Evolutionary conservation across 495 filamentous ascomycete genomes (phyloP).

Genomic region (Penicillium lividum): DNA sequence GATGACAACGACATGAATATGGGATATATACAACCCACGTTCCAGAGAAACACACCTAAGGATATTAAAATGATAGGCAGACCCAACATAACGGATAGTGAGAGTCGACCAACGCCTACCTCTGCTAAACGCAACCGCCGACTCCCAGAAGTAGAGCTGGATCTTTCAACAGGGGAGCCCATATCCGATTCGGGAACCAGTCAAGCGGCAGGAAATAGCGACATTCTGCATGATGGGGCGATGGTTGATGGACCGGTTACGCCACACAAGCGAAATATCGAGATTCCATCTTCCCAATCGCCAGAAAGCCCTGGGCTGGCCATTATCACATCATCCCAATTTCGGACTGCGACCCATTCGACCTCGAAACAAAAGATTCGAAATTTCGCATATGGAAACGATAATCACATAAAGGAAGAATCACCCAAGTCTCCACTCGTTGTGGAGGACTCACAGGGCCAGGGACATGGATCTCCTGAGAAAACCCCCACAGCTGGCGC

Average conservation of each 20-base stretch:
- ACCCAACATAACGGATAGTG: neutral
- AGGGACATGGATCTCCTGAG: conserved; percentile 1
- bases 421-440: conserved; percentile 7
- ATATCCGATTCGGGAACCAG: conserved; percentile 14
- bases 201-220: conserved; percentile 6
- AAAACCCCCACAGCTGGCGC: conserved; percentile 10
- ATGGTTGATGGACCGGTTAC: conserved; percentile 25
- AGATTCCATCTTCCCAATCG: conserved; percentile 50
- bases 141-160: conserved; percentile 22
- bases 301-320: conserved; percentile 46
- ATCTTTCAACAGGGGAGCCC: conserved; percentile 32
- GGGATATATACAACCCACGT: conserved; percentile 34
- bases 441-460: conserved; percentile 9
- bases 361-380: conserved; percentile 24
- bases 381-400: conserved; percentile 4
- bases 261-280: conserved; percentile 37
- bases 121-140: conserved; percentile 19
- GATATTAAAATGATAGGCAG: neutral
- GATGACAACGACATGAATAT: conserved; percentile 39
- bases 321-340: conserved; percentile 43
- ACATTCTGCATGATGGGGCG: neutral
- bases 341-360: conserved; percentile 34
- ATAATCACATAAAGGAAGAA: conserved; percentile 29
- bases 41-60: conserved; percentile 11
- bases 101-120: neutral